Conservation (phyloP, 306 rosid genomes). For the Oemleria cerasiformis region DNA sequence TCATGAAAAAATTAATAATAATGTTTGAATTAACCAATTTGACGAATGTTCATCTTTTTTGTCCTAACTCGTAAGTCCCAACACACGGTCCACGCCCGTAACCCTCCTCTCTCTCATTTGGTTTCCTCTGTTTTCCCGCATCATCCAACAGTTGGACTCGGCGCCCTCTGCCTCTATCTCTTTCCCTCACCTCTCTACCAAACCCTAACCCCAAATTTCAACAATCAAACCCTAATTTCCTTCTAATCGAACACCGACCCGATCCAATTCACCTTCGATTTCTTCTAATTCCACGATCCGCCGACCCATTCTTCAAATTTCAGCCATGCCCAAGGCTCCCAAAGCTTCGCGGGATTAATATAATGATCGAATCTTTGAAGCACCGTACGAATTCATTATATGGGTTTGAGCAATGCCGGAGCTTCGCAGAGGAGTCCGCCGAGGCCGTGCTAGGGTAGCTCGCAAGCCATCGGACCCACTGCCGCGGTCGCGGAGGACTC, state of each 20-base stretch:
- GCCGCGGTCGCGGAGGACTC: conserved; percentile 49
- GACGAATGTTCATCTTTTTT: neutral
- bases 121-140: conserved; percentile 1
- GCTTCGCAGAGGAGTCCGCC: conserved; percentile 77
- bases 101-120: neutral
- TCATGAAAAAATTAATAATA: no score
- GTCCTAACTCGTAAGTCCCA: neutral
- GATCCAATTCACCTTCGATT: conserved; percentile 6
- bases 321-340: conserved; percentile 32
- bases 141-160: conserved; percentile 2
- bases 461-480: conserved; percentile 42
- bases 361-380: conserved; percentile 51
- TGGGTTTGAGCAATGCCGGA: conserved; percentile 89
- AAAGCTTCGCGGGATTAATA: conserved; percentile 43
- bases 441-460: conserved; percentile 70
- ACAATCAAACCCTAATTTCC: conserved; percentile 12
- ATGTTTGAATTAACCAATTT: neutral
- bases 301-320: conserved; percentile 2
- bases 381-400: conserved; percentile 49
- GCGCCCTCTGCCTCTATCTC: neutral
- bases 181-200: neutral
- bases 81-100: conserved; percentile 2
- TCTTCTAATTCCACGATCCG: neutral
- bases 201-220: conserved; percentile 14
- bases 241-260: neutral